Base-by-base conservation (phyloP, 208 protist genomes). In the Trypanosoma caninum region DNA sequence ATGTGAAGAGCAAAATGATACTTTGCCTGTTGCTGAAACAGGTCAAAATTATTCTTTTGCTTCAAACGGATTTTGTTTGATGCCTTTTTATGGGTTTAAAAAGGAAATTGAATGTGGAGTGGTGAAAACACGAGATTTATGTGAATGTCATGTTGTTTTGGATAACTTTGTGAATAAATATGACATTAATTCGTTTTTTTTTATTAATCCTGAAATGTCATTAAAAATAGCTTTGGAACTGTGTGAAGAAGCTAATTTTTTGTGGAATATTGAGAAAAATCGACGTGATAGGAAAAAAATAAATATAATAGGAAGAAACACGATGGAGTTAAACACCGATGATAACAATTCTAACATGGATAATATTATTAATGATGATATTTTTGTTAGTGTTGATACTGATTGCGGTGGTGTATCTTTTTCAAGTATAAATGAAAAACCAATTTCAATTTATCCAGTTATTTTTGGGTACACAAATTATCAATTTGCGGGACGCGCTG, bases 141-240 rank as follows among this genome's bases (percentile, higher is more conserved):
- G 54, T 45, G 34, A 40, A 13, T 69, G 18, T 25, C 30, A 7
- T 35, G 23, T 69, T 47, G 8, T 38, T 22, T 46, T 69, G 31
- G 23, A 48, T 8, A 23, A 30, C n/a, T 69, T 69, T 45, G 34
- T 3, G 6, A 59, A 69, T 46, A 33, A 34, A 7, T 55, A 69
- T 33, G 45, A 53, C 28, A 46, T 23, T 25, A 18, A 52, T 44
- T 0, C 38, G 3, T 69, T 69, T 53, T 69, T 61, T 25, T 69
- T 69, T 60, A 53, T 55, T 28, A 33, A 69, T 18, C 41, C 53
- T 30, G 11, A 38, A n/a, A 30, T 30, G 5, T 59, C 53, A 1
- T 27, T 69, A 14, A 31, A 11, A 7, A 30, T 34, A 4, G 62
- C 61, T 14, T 3, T 41, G 18, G 10, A 31, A 45, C 23, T 69